Evolutionary conservation across 345 rosid genomes (phyloP).

Genomic region (Salix udensis): DNA sequence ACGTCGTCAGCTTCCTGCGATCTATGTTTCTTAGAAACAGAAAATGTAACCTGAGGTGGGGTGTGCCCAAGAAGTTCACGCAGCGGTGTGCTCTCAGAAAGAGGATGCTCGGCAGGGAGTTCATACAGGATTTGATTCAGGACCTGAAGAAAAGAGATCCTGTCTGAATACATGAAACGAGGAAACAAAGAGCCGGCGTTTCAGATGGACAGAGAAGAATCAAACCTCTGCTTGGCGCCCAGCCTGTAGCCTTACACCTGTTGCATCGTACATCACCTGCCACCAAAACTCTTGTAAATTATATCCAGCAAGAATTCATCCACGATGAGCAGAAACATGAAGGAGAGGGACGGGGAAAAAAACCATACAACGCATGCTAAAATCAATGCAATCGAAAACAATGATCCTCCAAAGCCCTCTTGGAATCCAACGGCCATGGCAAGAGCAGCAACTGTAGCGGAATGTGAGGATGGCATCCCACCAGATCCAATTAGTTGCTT

Average conservation of each 20-base stretch:
- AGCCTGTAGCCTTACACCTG: constrained; percentile 84
- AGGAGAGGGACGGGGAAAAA: not conserved
- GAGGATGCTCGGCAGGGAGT: constrained; percentile 88
- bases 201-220: constrained; percentile 11
- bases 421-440: constrained; percentile 67
- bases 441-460: constrained; percentile 72
- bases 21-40: not conserved
- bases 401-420: constrained; percentile 66
- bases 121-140: constrained; percentile 90
- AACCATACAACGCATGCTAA: constrained; percentile 68
- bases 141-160: constrained; percentile 42
- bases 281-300: constrained; percentile 8
- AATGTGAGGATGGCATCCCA: constrained; percentile 97
- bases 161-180: constrained; percentile 10
- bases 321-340: not conserved
- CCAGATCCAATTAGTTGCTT: constrained; percentile 80
- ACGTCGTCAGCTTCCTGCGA: not conserved
- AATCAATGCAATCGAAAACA: constrained; percentile 56
- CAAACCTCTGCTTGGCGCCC: constrained; percentile 92
- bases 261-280: constrained; percentile 91
- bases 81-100: constrained; percentile 80
- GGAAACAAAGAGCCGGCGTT: not conserved
- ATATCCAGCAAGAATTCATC: not conserved
- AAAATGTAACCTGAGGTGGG: constrained; percentile 48
- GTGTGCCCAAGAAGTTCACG: constrained; percentile 90